Evolutionary conservation across 768 basidiomycete species (phyloP).

Genomic region (Cystofilobasidium ferigula): DNA sequence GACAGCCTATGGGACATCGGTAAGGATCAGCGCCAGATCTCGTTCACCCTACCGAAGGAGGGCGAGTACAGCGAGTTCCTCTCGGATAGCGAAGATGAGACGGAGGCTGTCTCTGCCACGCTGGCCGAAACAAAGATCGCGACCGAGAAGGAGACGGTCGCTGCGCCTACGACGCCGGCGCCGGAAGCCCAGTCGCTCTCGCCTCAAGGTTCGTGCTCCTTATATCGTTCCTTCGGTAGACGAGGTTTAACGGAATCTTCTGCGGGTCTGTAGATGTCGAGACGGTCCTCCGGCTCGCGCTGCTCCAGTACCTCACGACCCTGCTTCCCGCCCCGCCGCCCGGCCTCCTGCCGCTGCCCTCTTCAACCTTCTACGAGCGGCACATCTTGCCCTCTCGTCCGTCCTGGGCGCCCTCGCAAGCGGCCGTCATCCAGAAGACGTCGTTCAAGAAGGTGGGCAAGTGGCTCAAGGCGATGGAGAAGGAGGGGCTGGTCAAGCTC

Average conservation of each 20-base stretch:
- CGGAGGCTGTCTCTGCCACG: background rate
- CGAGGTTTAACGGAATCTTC: background rate
- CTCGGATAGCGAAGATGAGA: background rate
- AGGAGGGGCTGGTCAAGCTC: constrained; percentile 57
- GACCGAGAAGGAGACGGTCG: background rate
- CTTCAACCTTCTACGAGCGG: constrained; percentile 62
- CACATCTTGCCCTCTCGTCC: constrained; percentile 73
- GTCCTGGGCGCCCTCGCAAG: constrained; percentile 45
- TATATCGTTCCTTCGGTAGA: background rate
- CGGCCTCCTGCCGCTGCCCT: constrained; percentile 55
- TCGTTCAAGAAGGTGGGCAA: constrained; percentile 66
- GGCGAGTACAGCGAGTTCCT: constrained; percentile 15
- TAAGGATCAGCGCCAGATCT: background rate
- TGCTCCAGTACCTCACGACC: constrained; percentile 55
- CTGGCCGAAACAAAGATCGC: background rate
- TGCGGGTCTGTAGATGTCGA: constrained; percentile 46
- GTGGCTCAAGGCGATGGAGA: constrained; percentile 68
- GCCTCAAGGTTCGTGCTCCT: constrained; percentile 2
- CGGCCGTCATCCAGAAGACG: constrained; percentile 56
- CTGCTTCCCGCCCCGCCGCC: constrained; percentile 37
- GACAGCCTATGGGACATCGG: constrained; percentile 20
- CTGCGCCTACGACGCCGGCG: background rate
- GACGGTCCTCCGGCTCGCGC: constrained; percentile 49
- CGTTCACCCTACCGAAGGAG: constrained; percentile 10
- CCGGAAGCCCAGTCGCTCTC: background rate